phyloP scores from a whole-genome alignment of 1,284 basidiomycete species.

The Kalmanozyma brasiliensis region DNA sequence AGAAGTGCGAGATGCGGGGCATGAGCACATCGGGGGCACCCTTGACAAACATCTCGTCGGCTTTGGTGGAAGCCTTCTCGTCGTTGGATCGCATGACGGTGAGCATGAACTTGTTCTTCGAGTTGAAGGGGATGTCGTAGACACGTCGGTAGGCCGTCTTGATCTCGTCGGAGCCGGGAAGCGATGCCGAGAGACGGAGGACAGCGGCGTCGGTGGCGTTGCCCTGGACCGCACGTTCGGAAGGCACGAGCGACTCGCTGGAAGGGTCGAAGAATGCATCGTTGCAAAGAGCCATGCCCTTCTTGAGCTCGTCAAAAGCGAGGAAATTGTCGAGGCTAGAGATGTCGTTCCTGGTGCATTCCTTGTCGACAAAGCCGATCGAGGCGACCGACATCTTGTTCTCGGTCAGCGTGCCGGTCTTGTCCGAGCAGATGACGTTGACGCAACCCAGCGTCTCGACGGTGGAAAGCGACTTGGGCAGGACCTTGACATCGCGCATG shows the following conservation, averaged over 20 bases:
- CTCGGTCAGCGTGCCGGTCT: slow-evolving; percentile 79
- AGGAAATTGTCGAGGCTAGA: slow-evolving; percentile 20
- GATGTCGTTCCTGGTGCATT: slow-evolving; percentile 33
- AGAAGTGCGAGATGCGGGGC: slow-evolving; percentile 64
- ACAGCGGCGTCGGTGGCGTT: slow-evolving; percentile 77
- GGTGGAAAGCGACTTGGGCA: slow-evolving; percentile 74
- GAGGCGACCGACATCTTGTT: slow-evolving; percentile 71
- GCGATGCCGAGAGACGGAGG: slow-evolving; percentile 73
- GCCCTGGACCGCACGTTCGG: slow-evolving; percentile 71
- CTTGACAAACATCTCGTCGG: slow-evolving; percentile 53
- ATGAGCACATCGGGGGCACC: slow-evolving; percentile 68
- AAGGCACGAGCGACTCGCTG: slow-evolving; percentile 26
- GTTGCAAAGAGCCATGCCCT: slow-evolving; percentile 74
- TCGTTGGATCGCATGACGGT: slow-evolving; percentile 68
- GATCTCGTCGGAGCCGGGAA: slow-evolving; percentile 67
- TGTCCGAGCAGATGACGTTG: slow-evolving; percentile 78
- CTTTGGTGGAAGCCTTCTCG: slow-evolving; percentile 59
- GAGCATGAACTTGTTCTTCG: slow-evolving; percentile 77
- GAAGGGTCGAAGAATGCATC: slow-evolving; percentile 73
- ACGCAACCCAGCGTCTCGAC: slow-evolving; percentile 77
- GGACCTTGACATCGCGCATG: slow-evolving; percentile 78
- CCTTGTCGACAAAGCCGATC: slow-evolving; percentile 68
- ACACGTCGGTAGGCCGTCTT: slow-evolving; percentile 68
- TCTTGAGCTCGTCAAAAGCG: slow-evolving; percentile 61
- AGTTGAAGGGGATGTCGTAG: slow-evolving; percentile 73